Conservation (phyloP, 331 rosid species). For the Telfairia occidentalis region DNA sequence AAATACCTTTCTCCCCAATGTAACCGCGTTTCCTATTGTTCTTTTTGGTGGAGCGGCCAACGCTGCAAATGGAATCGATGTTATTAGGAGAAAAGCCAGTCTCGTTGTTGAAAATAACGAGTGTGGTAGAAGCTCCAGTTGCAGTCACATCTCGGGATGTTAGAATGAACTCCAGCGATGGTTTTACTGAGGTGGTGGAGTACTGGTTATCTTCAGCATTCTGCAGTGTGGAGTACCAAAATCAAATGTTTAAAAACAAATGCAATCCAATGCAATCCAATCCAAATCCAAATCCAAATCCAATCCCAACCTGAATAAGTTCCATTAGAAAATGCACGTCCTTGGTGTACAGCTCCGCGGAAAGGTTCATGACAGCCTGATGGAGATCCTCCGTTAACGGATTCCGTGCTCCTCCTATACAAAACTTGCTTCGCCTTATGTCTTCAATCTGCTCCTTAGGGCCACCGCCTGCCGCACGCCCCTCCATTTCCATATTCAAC, state of each 20-base stretch:
- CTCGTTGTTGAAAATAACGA: constrained; percentile 64
- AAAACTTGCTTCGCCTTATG: constrained; percentile 37
- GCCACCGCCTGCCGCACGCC: too few relatives aligned
- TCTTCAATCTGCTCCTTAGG: constrained; percentile 40
- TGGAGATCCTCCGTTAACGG: constrained; percentile 41
- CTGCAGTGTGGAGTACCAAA: too few relatives aligned
- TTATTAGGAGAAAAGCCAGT: constrained; percentile 49
- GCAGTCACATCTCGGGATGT: constrained; percentile 56
- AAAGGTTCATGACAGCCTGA: constrained; percentile 47
- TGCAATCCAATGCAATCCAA: neutral
- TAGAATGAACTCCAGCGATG: constrained; percentile 53
- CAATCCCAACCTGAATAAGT: constrained; percentile 44
- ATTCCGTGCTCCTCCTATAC: constrained; percentile 33
- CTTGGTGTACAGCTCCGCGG: constrained; percentile 59
- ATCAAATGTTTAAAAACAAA: too few relatives aligned
- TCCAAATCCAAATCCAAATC: too few relatives aligned
- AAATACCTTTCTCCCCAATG: constrained; percentile 90
- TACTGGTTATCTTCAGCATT: constrained; percentile 83
- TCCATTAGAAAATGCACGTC: constrained; percentile 51
- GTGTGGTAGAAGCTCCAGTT: constrained; percentile 53
- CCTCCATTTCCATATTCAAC: too few relatives aligned
- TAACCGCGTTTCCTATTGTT: constrained; percentile 48
- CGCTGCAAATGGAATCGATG: constrained; percentile 69
- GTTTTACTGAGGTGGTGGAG: constrained; percentile 24
- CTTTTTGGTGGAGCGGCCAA: constrained; percentile 70